Evolutionary conservation across 345 rosid species (phyloP), one percentile per base, ranked within the genome.

Genomic region (Theobroma cacao): DNA sequence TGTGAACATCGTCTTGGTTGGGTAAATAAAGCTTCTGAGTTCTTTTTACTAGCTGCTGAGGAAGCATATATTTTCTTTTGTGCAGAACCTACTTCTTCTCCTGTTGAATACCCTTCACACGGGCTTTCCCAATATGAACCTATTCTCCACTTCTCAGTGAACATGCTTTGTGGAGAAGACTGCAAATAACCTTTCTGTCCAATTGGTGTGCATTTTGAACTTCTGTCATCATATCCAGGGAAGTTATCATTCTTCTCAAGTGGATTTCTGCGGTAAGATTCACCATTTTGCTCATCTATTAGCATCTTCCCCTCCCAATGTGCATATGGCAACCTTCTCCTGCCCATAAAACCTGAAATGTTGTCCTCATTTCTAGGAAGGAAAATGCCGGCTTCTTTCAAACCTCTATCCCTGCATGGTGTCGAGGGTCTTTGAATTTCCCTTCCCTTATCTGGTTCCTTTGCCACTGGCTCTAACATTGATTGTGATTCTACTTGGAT

Each of bases 1-100:
- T 73, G 2, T 18, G 66, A 71, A 61, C 75, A 65, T 31, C 74
- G 67, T 80, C 85, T 82, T 26, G 90, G 90, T 53, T 89, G 89
- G 34, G 86, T 84, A 45, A 50, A 79, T 20, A 87, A 47, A 61
- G 81, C 88, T 65, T 65, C 80, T 0, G 64, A 67, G 14, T 59
- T 59, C 72, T 75, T 77, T 76, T 75, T 75, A 59, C 77, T 58
- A 34, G 88, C 76, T 31, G 81, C 71, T 17, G 87, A 86, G 8
- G 85, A 78, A 79, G 33, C 68, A 76, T 62, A 63, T 7, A 31
- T 52, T n/a, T 48, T 53, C 68, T 33, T 75, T 4, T 30, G 14
- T n/a, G 65, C 59, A 61, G 61, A 26, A 22, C 18, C 70, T 36
- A n/a, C 45, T 33, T 3, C 68, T 63, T 34, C 26, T 63, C 68